phyloP scores from a whole-genome alignment of 176 grass and related monocot species.

The Avena insularis region DNA sequence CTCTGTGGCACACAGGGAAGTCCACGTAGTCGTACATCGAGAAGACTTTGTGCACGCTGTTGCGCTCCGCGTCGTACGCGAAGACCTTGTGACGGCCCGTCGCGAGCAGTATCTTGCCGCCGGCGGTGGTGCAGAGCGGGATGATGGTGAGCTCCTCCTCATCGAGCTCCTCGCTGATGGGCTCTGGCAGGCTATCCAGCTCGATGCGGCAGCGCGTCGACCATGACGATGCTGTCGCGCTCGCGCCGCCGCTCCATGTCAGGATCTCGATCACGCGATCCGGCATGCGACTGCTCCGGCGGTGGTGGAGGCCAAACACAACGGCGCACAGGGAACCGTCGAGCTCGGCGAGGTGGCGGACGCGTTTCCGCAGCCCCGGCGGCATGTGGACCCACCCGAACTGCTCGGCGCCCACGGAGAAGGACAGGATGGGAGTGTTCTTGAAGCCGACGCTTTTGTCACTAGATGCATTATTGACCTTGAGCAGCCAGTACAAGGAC shows the following conservation, averaged over 20 bases:
- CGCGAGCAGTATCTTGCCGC: conserved; percentile 14
- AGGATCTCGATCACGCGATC: conserved; percentile 16
- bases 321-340: conserved; percentile 27
- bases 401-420: conserved; percentile 2
- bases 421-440: conserved; percentile 31
- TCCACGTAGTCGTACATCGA: neutral
- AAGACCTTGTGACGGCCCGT: conserved; percentile 26
- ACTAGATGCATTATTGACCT: too few species aligned
- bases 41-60: conserved; percentile 3
- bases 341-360: conserved; percentile 21
- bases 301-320: conserved; percentile 6
- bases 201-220: conserved; percentile 18
- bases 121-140: conserved; percentile 33
- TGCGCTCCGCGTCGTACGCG: neutral
- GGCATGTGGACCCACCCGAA: conserved; percentile 32
- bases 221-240: neutral
- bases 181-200: neutral
- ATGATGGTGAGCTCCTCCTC: neutral
- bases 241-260: neutral
- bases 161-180: conserved; percentile 26
- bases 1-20: neutral
- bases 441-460: neutral
- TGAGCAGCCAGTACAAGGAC: conserved; percentile 21
- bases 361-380: neutral
- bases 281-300: accelerated